Base-by-base conservation (phyloP, 106 monocot species). In the Dendrobium catenatum region DNA sequence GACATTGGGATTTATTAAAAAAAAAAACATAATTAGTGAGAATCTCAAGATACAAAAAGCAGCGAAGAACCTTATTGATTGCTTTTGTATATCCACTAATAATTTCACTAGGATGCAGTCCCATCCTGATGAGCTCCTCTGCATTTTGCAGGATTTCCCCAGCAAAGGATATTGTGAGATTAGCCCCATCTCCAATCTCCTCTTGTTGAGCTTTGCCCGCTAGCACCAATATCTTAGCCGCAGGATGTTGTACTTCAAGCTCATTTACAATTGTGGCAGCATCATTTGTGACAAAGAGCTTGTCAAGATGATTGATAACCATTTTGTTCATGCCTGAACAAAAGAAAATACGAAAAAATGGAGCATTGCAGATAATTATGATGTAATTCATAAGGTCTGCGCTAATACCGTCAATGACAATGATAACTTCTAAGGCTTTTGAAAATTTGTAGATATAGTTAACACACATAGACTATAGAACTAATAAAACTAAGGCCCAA, bases 241-340 rank as follows among this genome's bases (percentile, higher is more conserved):
- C 98, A 0, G 98, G 98, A 77, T 99, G 98, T 79, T 99, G 98
- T 41, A 99, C 93, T 84, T 99, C 98, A 6, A 99, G 93, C 66
- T 99, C 98, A 66, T 91, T 99, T 47, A 99, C 91, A 46, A 99
- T 99, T 20, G 98, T 99, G 54, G 95, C 95, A 16, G 98, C 98
- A 85, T 99, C 98, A 77, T 89, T 99, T 24, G 98, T 99, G n/a
- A 99, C 87, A 83, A 95, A 99, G 0, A 99, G 89, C 88, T 95
- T 99, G 86, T 99, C 98, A 72, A 99, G 77, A 77, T 99, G 98
- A 81, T 99, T 99, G 17, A 99, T 99, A 8, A 99, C 93, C 98
- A 99, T 99, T 72, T 99, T 99, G 75, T 99, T 99, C 98, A 99
- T 93, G 22, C 96, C 96, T 95, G 48, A 4, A 51, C 11, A 76